phyloP scores from a whole-genome alignment of 2,329 filamentous ascomycete genomes.

The Thelonectria blattea region DNA sequence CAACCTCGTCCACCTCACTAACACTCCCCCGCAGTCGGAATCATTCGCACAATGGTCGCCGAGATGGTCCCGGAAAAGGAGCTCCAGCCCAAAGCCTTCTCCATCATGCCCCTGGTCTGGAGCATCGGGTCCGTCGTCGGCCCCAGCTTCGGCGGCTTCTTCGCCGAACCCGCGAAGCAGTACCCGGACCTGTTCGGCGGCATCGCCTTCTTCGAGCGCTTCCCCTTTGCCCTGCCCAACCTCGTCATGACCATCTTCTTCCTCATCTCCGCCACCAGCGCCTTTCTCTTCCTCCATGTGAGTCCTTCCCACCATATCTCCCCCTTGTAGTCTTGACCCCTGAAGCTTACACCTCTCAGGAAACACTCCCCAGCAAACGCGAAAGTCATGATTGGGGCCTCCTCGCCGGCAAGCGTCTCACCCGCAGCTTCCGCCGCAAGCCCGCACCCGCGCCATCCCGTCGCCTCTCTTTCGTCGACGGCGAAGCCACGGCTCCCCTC shows the following conservation, averaged over 20 bases:
- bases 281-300: slow-evolving; percentile 78
- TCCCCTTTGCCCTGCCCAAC: slow-evolving; percentile 86
- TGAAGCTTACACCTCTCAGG: slow-evolving; percentile 49
- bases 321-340: not conserved
- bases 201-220: slow-evolving; percentile 71
- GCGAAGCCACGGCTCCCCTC: slow-evolving; percentile 63
- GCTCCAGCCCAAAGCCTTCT: slow-evolving; percentile 87
- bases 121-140: slow-evolving; percentile 87
- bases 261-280: slow-evolving; percentile 74
- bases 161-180: slow-evolving; percentile 80
- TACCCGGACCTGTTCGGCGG: slow-evolving; percentile 74
- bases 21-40: slow-evolving; percentile 70
- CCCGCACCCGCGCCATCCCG: slow-evolving; percentile 40
- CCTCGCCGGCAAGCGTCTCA: slow-evolving; percentile 71
- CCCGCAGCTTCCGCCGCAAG: slow-evolving; percentile 44
- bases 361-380: slow-evolving; percentile 79
- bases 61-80: slow-evolving; percentile 89
- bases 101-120: slow-evolving; percentile 91
- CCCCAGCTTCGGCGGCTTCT: slow-evolving; percentile 83
- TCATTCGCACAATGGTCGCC: slow-evolving; percentile 89
- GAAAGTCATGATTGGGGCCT: slow-evolving; percentile 77
- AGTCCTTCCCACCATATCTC: slow-evolving; percentile 11
- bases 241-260: slow-evolving; percentile 79
- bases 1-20: slow-evolving; percentile 4
- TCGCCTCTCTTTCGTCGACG: slow-evolving; percentile 58